Conservation (phyloP, 2,329 filamentous ascomycete species). For the Atkinsonella hypoxylon region DNA sequence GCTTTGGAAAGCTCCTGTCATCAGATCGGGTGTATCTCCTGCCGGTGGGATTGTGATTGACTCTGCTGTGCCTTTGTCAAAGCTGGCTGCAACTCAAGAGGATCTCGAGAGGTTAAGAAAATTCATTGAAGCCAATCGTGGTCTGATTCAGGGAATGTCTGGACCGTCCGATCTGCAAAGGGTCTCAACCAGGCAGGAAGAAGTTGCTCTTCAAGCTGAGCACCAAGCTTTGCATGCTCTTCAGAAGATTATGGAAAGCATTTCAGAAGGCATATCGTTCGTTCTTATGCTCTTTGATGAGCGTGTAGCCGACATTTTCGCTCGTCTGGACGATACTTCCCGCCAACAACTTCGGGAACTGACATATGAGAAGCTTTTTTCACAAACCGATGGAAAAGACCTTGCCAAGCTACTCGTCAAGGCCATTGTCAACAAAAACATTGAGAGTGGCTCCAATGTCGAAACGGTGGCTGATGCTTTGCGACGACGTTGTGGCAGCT, state of each 20-base stretch:
- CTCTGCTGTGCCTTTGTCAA: conserved; percentile 54
- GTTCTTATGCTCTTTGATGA: conserved; percentile 92
- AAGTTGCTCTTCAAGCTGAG: conserved; percentile 84
- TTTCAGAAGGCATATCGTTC: conserved; percentile 94
- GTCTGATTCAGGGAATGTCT: conserved; percentile 86
- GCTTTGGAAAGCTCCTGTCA: conserved; percentile 73
- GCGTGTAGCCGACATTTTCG: conserved; percentile 76
- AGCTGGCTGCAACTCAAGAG: conserved; percentile 66
- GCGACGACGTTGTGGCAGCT: conserved; percentile 82
- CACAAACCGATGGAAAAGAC: conserved; percentile 65
- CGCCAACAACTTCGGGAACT: conserved; percentile 61
- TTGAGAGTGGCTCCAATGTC: conserved; percentile 91
- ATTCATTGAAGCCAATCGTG: conserved; percentile 79
- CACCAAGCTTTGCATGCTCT: conserved; percentile 85
- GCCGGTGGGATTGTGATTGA: conserved; percentile 50
- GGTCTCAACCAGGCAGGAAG: conserved; percentile 73
- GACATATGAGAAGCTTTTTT: conserved; percentile 83
- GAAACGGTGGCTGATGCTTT: conserved; percentile 96
- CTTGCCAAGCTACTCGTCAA: conserved; percentile 92
- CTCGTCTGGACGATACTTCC: conserved; percentile 57
- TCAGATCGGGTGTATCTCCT: conserved; percentile 38
- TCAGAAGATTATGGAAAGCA: conserved; percentile 73
- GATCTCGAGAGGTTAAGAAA: conserved; percentile 66
- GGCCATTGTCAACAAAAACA: conserved; percentile 95
- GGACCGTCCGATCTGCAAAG: conserved; percentile 76